Evolutionary conservation across 371 early-diverging fungal genomes (phyloP), one percentile per base, ranked within the genome.

Genomic region (Capniomyces stellatus): DNA sequence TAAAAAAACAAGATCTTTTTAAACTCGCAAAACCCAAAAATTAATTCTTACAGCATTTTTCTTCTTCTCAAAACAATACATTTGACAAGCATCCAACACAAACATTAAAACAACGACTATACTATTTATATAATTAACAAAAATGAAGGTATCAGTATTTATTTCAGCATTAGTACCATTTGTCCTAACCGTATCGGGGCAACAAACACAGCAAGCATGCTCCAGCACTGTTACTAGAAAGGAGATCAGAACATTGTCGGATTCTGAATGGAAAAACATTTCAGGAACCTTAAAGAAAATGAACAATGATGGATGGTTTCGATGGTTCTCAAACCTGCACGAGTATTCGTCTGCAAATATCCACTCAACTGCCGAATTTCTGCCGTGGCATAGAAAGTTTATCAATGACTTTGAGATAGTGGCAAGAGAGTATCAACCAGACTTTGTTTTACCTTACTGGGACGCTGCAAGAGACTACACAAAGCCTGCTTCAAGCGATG

Each of bases 351-450:
- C 58, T 29, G 40, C 30, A 35, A 47, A 42, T 2, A 46, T 65
- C 31, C 66, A 66, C 43, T 50, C 54, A 2, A 58, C 51, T 52
- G 52, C 56, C 22, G 29, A 30, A 23, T 69, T 69, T 54, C 62
- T 69, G 52, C 67, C 70, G 21, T 68, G 56, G 59, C 69, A 69
- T 35, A 67, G 69, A 25, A 58, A 57, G 56, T 61, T 57, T 13
- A 29, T 64, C 48, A 42, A 52, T 4, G 64, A 61, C 46, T 62
- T 62, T 25, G 75, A 75, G 54, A 47, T 54, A 44, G 47, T 58
- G 39, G 58, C 64, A 21, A 51, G 41, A 54, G 39, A 31, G 43
- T 65, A 61, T 57, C 56, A 66, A 54, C 21, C 51, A 1, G 54
- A 29, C 46, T 67, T 54, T 41, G 25, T 50, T 44, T 55, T 69